Evolutionary conservation across 2,329 filamentous ascomycete species (phyloP), one percentile per base, ranked within the genome.

Genomic region (Samsoniella hepiali): DNA sequence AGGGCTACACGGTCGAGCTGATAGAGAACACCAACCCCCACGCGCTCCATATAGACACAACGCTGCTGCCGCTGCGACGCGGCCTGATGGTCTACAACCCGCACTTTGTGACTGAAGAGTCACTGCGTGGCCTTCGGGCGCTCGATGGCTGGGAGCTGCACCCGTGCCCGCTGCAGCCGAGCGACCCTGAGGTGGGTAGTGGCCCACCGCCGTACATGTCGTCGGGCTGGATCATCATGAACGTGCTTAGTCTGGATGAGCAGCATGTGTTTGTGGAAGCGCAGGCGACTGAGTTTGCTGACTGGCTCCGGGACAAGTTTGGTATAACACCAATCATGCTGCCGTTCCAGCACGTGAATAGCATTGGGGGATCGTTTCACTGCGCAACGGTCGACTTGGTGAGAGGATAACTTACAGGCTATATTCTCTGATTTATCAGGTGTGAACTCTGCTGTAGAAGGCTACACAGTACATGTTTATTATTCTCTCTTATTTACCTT

Each of bases 321-420:
- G 65, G 56, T 13, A 67, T 67, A 65, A 64, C 66, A 13, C 63
- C 64, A 0, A 67, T 68, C 45, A 38, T 65, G 63, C 44, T 62
- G 27, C 73, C 72, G 6, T 74, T 75, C 53, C 63, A 67, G 55
- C 69, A 74, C 65, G 72, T 74, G 1, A 71, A 73, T 42, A 70
- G 71, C 58, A 68, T 75, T 45, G 72, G 73, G 1, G 72, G 72
- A 0, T 73, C 72, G 6, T 73, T 73, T 49, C 72, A 73, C 58
- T 73, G 71, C 60, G 71, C 72, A 8, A 74, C 71, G 17, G 63
- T 66, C 5, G 65, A 66, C 51, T 64, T 68, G 15, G 58, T 63
- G 17, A 54, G 51, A 22, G 22, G 22, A 22, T 22, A 22, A 22
- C 22, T 22, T 22, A 22, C 22, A 22, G 22, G 22, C 22, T 22